Evolutionary conservation across 352 stramenopile genomes (phyloP), one percentile per base, ranked within the genome.

Genomic region (Hyaloperonospora brassicae): DNA sequence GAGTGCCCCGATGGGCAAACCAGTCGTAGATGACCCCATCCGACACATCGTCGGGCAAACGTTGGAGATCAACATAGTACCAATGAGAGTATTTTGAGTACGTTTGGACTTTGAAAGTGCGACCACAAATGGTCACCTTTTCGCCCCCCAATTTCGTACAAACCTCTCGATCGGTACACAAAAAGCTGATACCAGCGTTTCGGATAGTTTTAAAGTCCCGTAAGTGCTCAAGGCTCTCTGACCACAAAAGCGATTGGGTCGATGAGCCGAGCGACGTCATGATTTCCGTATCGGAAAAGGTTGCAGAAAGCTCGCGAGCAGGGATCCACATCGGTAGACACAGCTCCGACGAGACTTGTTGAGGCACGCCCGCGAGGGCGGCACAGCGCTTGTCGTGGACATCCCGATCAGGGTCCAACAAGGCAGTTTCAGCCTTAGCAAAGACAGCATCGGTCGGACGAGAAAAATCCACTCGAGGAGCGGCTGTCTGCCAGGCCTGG

Each of bases 81-180:
- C 48, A 57, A 27, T 62, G 56, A 4, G 55, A 57, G 36, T 62
- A 62, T 25, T 61, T 61, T 2, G 47, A 62, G 34, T 14, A 41
- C 36, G 5, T 41, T 41, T 21, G 12, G 12, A 41, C 49, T 36
- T 59, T 59, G 48, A 53, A 52, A 7, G 46, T 42, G 46, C 17
- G 42, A 25, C 34, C 43, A 51, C 21, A 43, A 40, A 31, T 31
- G 27, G 27, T 31, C 27, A 31, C 27, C 3, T 36, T 24, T 13
- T 14, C 35, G 5, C 11, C 47, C 17, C 55, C 49, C 13, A 58
- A 39, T 45, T 52, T 52, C 0, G 57, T 52, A 25, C 50, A 63
- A 41, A 41, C 1, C 7, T 2, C 12, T 1, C n/a, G n/a, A 41
- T 41, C 11, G 36, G 36, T 41, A 21, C 36, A 41, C 9, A 17